Base-by-base conservation (phyloP, 1,284 basidiomycete genomes). In the Heliocybe sulcata region DNA sequence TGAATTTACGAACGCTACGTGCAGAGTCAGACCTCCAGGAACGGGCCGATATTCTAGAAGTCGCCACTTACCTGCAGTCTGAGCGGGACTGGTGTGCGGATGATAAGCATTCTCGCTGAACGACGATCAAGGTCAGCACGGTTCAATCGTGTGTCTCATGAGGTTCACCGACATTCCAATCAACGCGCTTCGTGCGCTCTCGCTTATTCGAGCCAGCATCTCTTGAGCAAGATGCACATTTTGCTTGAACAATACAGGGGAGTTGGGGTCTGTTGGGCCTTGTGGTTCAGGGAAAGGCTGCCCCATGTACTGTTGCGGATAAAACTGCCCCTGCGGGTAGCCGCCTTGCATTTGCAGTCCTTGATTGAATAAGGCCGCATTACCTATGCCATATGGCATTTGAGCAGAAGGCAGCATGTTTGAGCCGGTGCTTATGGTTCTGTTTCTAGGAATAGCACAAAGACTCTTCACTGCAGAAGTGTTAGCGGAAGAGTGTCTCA, bases 21-120 rank as follows among this genome's bases (percentile, higher is more conserved):
- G 19, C 27, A 35, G 33, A 3, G 11, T 26, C 33, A n/a, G 26
- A 19, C 16, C 11, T 42, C 29, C 31, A 51, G 38, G 29, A 29
- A 8, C 35, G 22, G 51, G 55, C 47, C 25, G 11, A 35, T 52
- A 23, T 45, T 31, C 23, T 35, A 56, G 19, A 55, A 59, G 55
- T 54, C 49, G 19, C 23, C 12, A 54, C 69, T 20, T 60, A 80
- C 80, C 72, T 67, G 79, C 69, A 1, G 78, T 78, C 45, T 79
- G 74, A 1, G 69, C 64, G 0, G 80, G 75, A 54, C 70, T 77
- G 26, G 67, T 73, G 9, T 75, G 73, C 0, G 73, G 66, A 52
- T 76, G 75, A 64, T 82, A 84, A 3, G 80, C 79, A 47, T 77
- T 76, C 62, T 81, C 75, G 45, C 80, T 82, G 58, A n/a, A n/a